These are phyloP conservation scores for Sporothrix globosa DNA, from an alignment of 2,329 filamentous ascomycete species.

Conservation along the genomic window DNA sequence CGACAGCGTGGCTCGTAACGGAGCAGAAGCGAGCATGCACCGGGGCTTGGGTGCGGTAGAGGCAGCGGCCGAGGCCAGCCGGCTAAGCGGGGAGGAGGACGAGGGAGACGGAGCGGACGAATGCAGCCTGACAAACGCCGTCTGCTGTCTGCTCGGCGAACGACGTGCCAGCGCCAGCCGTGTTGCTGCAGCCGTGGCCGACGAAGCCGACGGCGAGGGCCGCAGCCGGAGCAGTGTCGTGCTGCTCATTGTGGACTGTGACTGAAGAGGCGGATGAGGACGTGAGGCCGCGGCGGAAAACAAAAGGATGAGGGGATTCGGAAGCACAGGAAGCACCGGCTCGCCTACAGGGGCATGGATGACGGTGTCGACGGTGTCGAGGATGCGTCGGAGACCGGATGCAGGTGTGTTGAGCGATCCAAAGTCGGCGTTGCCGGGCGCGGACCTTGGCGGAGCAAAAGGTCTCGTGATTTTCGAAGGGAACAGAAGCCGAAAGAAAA, in stretches of 20 bases:
- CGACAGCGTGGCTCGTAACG: slow-evolving; percentile 3
- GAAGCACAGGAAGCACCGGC: not conserved
- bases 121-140: slow-evolving; percentile 25
- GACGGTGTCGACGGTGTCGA: too few relatives aligned
- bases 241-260: slow-evolving; percentile 27
- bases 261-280: slow-evolving; percentile 21
- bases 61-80: slow-evolving; percentile 3
- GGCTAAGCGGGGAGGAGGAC: slow-evolving; percentile 41
- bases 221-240: slow-evolving; percentile 32
- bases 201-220: slow-evolving; percentile 24
- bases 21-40: slow-evolving; percentile 5
- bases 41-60: not conserved
- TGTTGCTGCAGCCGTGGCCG: slow-evolving; percentile 24
- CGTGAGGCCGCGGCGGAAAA: slow-evolving; percentile 13
- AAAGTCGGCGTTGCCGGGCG: not conserved
- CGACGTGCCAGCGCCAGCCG: slow-evolving; percentile 14
- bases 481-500: slow-evolving; percentile 27
- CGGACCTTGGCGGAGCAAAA: slow-evolving; percentile 3
- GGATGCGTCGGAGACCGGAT: not conserved
- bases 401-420: not conserved
- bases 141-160: slow-evolving; percentile 34
- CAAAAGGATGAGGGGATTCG: not conserved
- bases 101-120: slow-evolving; percentile 43
- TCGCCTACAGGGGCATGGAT: slow-evolving; percentile 8
- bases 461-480: slow-evolving; percentile 28